Percentiles rank a stretch among this genome's conserved stretches.
phyloP scores from a whole-genome alignment of 2,329 filamentous ascomycete genomes.

The Tolypocladium tropicale region DNA sequence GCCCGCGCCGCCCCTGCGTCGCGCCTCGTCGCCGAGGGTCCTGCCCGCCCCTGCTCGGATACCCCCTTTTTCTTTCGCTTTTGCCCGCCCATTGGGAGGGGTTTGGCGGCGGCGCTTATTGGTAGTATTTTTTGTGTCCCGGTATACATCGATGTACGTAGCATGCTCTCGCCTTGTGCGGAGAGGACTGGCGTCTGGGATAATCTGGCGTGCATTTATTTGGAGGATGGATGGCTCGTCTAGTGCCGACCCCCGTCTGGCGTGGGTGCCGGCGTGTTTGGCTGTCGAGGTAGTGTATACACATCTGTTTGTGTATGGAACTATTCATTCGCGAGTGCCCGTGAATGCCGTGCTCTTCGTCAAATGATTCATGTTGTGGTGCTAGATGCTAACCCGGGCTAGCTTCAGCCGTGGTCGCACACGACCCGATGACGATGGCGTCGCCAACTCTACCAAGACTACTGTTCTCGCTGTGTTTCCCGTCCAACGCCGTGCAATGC shows the following conservation, averaged over 20 bases:
- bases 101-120: neutral
- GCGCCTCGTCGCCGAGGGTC: neutral
- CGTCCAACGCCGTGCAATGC: conserved; percentile 25
- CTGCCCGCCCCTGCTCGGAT: neutral
- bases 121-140: neutral
- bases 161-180: neutral
- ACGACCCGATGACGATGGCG: neutral
- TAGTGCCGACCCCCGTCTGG: neutral
- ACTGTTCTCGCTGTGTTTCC: neutral
- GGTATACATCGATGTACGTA: neutral
- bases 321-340: too few relatives aligned
- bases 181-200: neutral
- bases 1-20: neutral
- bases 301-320: too few relatives aligned
- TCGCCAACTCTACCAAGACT: neutral
- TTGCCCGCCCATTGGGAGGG: neutral
- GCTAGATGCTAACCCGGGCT: neutral
- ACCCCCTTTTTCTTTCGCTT: neutral
- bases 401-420: neutral
- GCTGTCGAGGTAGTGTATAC: neutral
- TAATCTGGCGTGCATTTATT: neutral
- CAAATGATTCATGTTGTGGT: neutral
- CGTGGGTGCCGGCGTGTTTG: neutral
- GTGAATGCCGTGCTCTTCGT: neutral
- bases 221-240: neutral